Base-by-base conservation (phyloP, 306 rosid species). In the Acacia crassicarpa region DNA sequence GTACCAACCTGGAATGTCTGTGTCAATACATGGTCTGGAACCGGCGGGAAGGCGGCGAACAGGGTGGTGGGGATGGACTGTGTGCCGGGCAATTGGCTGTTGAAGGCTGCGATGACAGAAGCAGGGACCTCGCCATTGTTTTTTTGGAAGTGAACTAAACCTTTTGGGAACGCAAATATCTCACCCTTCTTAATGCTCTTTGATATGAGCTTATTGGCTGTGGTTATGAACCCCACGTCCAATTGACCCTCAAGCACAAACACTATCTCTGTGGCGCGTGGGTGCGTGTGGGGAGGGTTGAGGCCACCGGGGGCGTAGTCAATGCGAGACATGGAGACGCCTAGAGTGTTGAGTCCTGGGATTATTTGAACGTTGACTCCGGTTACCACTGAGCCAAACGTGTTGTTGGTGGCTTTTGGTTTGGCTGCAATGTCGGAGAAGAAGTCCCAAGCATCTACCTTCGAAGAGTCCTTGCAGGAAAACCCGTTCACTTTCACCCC, bases 271-370 rank as follows among this genome's bases (percentile, higher is more conserved):
- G 99, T 93, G 84, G 99, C 97, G 5, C 97, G 95, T 20, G 96
- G 97, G 87, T 95, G 99, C 0, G 97, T 90, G 97, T 95, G 99
- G 1, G 99, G 97, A 9, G 99, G 98, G 88, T 95, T 95, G 2
- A 89, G 81, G 45, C 99, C 99, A 13, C 97, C 93, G 0, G 95
- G 91, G 20, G 95, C 97, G 59, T 89, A 95, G 91, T 95, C 99
- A 53, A 95, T 83, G 15, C 98, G 85, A 6, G 99, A 59, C 35
- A 95, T 14, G 5, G 99, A 95, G 27, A 93, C 89, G 14, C 97
- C 98, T 2, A 95, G 91, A 0, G 98, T 95, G 92, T 95, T 95
- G 1, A 93, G 91, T 81, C 99, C 99, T 51, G 98, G 94, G 59
- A 93, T 82, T 83, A 80, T 86, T 69, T 86, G 54, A 25, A 93